Evolutionary conservation across 345 rosid species (phyloP).

Genomic region (Fremontodendron californicum): DNA sequence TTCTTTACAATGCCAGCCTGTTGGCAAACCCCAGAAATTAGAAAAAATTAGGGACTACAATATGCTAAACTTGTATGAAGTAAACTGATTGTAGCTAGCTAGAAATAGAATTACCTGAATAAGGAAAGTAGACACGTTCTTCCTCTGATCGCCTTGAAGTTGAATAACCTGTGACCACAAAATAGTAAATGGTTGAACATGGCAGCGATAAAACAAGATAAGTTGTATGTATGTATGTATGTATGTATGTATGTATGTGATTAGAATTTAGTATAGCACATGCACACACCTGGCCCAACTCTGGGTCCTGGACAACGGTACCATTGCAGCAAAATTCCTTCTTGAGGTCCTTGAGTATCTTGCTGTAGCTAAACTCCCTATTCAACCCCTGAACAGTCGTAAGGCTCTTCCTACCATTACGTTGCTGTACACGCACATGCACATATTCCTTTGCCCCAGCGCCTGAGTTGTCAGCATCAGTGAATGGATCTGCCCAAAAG

Average conservation of each 20-base stretch:
- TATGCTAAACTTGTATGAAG: background rate
- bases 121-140: conserved; percentile 34
- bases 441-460: conserved; percentile 46
- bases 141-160: conserved; percentile 37
- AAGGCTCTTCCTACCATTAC: conserved; percentile 54
- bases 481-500: conserved; percentile 34
- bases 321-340: conserved; percentile 62
- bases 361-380: conserved; percentile 53
- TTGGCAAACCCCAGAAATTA: background rate
- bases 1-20: conserved; percentile 1
- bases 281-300: conserved; percentile 50
- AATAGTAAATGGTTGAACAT: background rate
- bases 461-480: conserved; percentile 53
- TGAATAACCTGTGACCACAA: conserved; percentile 28
- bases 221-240: too few species aligned
- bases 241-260: too few species aligned
- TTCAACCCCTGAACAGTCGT: conserved; percentile 50
- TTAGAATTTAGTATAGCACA: background rate
- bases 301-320: conserved; percentile 56
- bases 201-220: background rate
- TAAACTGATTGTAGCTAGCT: background rate
- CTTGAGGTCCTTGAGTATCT: conserved; percentile 58
- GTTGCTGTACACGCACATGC: conserved; percentile 45
- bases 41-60: background rate
- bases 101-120: conserved; percentile 29